phyloP scores from a whole-genome alignment of 768 basidiomycete species.

The Tylopilus sp. region DNA sequence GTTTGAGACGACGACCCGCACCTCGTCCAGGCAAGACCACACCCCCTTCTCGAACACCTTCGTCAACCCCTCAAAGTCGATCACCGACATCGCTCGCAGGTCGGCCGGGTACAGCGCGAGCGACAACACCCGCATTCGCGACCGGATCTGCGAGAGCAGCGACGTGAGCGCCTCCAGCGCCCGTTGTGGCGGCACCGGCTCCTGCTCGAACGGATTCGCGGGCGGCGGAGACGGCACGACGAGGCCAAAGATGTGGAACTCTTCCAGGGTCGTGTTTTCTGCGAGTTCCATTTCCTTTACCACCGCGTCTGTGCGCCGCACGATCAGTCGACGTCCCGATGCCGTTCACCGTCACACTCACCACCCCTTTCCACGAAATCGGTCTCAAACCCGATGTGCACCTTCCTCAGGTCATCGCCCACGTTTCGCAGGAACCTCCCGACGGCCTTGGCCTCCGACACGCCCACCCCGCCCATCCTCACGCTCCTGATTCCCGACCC shows the following conservation, averaged over 20 bases:
- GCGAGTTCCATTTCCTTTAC: slow-evolving; percentile 28
- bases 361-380: slow-evolving; percentile 31
- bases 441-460: slow-evolving; percentile 23
- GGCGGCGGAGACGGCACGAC: slow-evolving; percentile 31
- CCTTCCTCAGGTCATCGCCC: slow-evolving; percentile 22
- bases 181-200: slow-evolving; percentile 3
- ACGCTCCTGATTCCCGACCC: slow-evolving; percentile 19
- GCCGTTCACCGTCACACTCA: slow-evolving; percentile 9
- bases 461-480: slow-evolving; percentile 28
- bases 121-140: slow-evolving; percentile 30
- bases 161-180: slow-evolving; percentile 23
- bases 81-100: slow-evolving; percentile 23
- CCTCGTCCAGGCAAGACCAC: slow-evolving; percentile 25
- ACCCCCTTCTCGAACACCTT: slow-evolving; percentile 19
- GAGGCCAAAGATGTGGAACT: slow-evolving; percentile 32
- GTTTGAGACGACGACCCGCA: slow-evolving; percentile 30
- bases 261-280: slow-evolving; percentile 23
- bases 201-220: slow-evolving; percentile 19
- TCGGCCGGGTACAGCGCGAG: slow-evolving; percentile 32
- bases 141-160: slow-evolving; percentile 26
- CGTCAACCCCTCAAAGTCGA: slow-evolving; percentile 30
- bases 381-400: slow-evolving; percentile 28
- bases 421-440: slow-evolving; percentile 25
- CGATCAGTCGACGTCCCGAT: slow-evolving; percentile 6
- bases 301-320: slow-evolving; percentile 16